phyloP scores from a whole-genome alignment of 768 basidiomycete genomes.

The Phanerochaete sordida region DNA sequence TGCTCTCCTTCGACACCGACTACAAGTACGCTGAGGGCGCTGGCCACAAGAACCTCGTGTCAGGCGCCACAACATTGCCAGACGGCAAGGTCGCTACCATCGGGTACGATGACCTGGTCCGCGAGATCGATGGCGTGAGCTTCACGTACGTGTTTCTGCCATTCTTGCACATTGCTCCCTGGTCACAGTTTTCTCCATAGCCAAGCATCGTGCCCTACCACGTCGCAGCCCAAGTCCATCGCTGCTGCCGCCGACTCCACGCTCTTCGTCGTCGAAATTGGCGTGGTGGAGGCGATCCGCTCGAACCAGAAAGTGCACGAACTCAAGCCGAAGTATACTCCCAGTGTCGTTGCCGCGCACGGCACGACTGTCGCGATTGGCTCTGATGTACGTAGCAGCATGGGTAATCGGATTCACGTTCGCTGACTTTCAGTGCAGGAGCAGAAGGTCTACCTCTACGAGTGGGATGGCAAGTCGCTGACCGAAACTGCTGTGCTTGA shows the following conservation, averaged over 20 bases:
- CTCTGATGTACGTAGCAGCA: constrained; percentile 57
- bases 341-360: constrained; percentile 54
- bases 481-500: constrained; percentile 56
- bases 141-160: constrained; percentile 44
- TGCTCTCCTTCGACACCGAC: constrained; percentile 56
- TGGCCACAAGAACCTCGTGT: constrained; percentile 69
- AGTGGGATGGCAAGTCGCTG: constrained; percentile 66
- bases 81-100: constrained; percentile 59
- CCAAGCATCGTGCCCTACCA: constrained; percentile 45
- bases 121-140: constrained; percentile 51
- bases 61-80: constrained; percentile 48
- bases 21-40: constrained; percentile 52
- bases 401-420: not conserved
- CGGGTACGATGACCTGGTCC: constrained; percentile 78
- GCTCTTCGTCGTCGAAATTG: constrained; percentile 60
- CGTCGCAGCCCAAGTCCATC: constrained; percentile 67
- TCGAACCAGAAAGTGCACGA: constrained; percentile 66
- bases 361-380: constrained; percentile 64
- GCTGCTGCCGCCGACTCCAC: constrained; percentile 56
- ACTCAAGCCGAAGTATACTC: constrained; percentile 46
- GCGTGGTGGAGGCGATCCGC: constrained; percentile 60
- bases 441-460: constrained; percentile 67
- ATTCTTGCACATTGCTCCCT: no score
- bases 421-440: constrained; percentile 42
- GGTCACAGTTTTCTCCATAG: no score